Evolutionary conservation across 2,329 filamentous ascomycete species (phyloP), one percentile per base, ranked within the genome.

Genomic region (Pseudocercospora cruenta): DNA sequence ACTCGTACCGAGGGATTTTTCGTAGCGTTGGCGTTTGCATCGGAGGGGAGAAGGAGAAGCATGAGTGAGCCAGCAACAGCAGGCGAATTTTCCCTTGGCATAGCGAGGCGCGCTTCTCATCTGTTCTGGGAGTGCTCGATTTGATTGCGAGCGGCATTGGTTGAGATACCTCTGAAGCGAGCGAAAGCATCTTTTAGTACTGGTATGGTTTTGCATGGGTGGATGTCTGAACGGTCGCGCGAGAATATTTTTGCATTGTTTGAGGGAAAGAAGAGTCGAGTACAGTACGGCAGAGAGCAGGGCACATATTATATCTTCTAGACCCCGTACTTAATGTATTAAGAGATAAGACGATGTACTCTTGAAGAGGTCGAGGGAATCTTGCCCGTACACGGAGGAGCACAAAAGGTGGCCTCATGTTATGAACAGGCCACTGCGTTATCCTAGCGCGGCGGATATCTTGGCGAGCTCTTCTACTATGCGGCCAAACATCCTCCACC

Each of bases 91-190:
- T n/a, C n/a, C 22, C 28, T 59, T 28, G 57, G 64, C 64, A 66
- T 66, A 66, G 64, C 64, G 64, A 31, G 53, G 39, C 47, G 39
- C 60, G 53, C 19, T 62, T 36, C 33, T n/a, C 22, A 36, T 47
- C 14, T 43, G 28, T 47, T 61, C 55, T n/a, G n/a, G n/a, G n/a
- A n/a, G n/a, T n/a, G n/a, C n/a, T n/a, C n/a, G n/a, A n/a, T n/a
- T n/a, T n/a, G n/a, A n/a, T 57, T 43, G 63, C 33, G 24, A 57
- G 58, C 59, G 19, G 33, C 51, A 55, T 55, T 55, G 57, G 57
- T 51, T 55, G 63, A 66, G 64, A 66, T 66, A 66, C 64, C 64
- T 60, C 60, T 62, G 54, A 59, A 62, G 64, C 64, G 60, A 66
- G 63, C 59, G 63, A 36, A 49, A 26, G 51, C 51, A 55, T 31